Evolutionary conservation across 2,329 filamentous ascomycete species (phyloP), one percentile per base, ranked within the genome.

Genomic region (Aspergillus udagawae): DNA sequence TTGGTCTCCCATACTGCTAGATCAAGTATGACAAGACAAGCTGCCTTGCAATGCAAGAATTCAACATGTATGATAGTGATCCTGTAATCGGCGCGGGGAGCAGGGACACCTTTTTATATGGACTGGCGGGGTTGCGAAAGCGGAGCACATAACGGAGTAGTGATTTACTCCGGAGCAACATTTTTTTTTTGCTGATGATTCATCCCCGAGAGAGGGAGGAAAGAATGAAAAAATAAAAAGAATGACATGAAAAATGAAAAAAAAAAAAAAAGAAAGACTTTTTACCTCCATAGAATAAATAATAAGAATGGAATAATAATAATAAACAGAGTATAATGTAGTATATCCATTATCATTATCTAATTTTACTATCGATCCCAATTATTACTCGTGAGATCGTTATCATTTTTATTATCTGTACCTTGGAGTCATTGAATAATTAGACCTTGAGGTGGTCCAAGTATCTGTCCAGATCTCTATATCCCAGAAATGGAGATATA

Each of bases 121-220:
- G 51, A 59, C 55, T 60, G 59, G 62, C 57, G 60, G 63, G 62
- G 60, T 65, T 65, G 66, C 65, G 66, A 68, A 67, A 67, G 62
- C 65, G 65, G 65, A 67, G 64, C 54, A 42, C 32, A 50, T 38
- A 35, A 35, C 32, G 32, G 32, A 35, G 32, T 35, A 49, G 57
- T 59, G 44, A 66, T 62, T 62, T 54, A 63, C 64, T 61, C 66
- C 63, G 53, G 63, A 49, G 49, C 38, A 27, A 21, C 2, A 3
- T 25, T 25, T 55, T 60, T 59, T 62, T 60, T 58, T 52, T 55
- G 4, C 12, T 17, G 21, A 47, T 47, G 44, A 47, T 47, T 47
- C 44, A 47, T 14, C 23, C 44, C 3, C 7, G n/a, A 21, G 41
- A 44, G 41, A n/a, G 41, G 3, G 3, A 21, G 20, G 21, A 44